A percentile compares a stretch with the other conserved stretches of the same genome.
Evolutionary conservation across 495 filamentous ascomycete species (phyloP).

Genomic region (Corynascus novoguineensis): DNA sequence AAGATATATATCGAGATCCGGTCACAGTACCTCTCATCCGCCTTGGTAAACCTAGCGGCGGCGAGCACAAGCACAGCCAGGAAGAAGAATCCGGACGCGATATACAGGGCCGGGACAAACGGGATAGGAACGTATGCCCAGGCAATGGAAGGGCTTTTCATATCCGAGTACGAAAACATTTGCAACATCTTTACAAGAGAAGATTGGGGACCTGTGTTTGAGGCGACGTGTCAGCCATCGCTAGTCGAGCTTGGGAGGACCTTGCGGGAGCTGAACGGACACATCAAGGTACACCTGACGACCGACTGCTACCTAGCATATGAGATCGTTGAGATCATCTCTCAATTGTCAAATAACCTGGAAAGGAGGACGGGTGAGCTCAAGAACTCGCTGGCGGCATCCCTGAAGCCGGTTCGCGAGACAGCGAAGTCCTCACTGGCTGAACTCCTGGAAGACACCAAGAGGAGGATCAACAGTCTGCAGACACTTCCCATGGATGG

Average conservation of each 20-base stretch:
- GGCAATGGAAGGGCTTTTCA: conserved; percentile 78
- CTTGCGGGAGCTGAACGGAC: conserved; percentile 78
- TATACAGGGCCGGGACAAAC: conserved; percentile 87
- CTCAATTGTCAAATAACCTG: conserved; percentile 68
- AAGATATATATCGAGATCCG: conserved; percentile 80
- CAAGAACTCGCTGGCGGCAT: conserved; percentile 74
- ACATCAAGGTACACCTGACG: conserved; percentile 77
- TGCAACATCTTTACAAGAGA: conserved; percentile 75
- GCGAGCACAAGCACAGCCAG: conserved; percentile 86
- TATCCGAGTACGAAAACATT: conserved; percentile 84
- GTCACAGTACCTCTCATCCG: conserved; percentile 74
- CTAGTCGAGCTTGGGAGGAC: conserved; percentile 81
- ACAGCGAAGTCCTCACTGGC: conserved; percentile 82
- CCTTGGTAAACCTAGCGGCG: conserved; percentile 75
- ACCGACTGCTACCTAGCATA: conserved; percentile 96
- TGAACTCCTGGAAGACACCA: conserved; percentile 82
- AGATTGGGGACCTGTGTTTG: conserved; percentile 72
- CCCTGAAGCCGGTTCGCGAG: conserved; percentile 81
- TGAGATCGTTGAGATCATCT: conserved; percentile 91
- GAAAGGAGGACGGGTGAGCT: conserved; percentile 80
- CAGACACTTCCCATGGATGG: conserved; percentile 73
- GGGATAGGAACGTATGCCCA: conserved; percentile 87
- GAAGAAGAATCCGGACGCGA: conserved; percentile 68
- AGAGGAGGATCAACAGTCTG: conserved; percentile 56
- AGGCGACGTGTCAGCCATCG: conserved; percentile 66